Base-by-base conservation (phyloP, 2,329 filamentous ascomycete species). In the Cercospora brassicicola region DNA sequence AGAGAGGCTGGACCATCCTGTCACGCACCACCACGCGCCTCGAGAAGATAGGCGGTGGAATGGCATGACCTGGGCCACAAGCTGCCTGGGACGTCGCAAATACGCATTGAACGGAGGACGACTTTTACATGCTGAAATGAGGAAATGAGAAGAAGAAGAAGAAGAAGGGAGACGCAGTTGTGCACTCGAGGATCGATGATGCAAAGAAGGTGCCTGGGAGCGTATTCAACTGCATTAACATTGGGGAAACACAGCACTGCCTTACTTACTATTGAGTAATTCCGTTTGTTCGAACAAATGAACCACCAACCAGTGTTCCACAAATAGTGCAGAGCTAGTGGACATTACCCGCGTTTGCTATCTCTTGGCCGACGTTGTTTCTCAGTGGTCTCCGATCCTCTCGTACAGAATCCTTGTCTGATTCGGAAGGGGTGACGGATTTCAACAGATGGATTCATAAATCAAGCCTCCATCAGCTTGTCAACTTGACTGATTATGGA, bases 101-200 rank as follows among this genome's bases (percentile, higher is more conserved):
- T 48, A 67, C 59, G 65, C 59, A 55, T 53, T 59, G 63, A 67
- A 67, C 65, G 68, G 67, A 56, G 51, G 36, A 62, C 33, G 33
- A 70, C 65, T 63, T 59, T 48, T 65, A 63, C 57, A 65, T 59
- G 66, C 63, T 67, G 64, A 56, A 67, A 65, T 56, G 56, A 66
- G 60, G 60, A 62, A 31, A 64, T 42, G 45, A 36, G 31, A 30
- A 51, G 23, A 42, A 42, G 36, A 33, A 33, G 31, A 31, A 31
- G 31, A 33, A n/a, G 36, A n/a, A 39, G 11, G 36, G 36, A 42
- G 48, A 30, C 39, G 59, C 59, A 62, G 28, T 31, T 39, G 36
- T 18, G 42, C 59, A 30, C 59, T 45, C 26, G 28, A 13, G 59
- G 36, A 51, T 55, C 36, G 59, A 26, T 28, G 26, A 26, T 45